These are phyloP conservation scores for Xylaria bambusicola DNA, from an alignment of 495 filamentous ascomycete genomes.

Conservation along the genomic window DNA sequence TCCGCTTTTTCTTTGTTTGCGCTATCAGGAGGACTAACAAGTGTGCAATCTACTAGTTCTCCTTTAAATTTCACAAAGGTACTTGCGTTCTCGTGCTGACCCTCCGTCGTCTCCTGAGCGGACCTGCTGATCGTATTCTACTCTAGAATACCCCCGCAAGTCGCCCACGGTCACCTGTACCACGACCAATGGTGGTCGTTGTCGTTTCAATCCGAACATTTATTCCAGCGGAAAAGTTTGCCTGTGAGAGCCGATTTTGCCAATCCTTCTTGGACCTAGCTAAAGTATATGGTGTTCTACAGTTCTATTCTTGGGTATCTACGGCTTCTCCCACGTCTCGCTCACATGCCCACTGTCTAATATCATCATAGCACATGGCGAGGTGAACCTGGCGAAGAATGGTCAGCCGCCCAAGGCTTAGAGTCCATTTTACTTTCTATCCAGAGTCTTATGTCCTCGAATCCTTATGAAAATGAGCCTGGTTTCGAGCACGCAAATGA, in stretches of 20 bases:
- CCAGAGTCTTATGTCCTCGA: constrained; percentile 89
- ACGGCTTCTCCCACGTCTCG: constrained; percentile 2
- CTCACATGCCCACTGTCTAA: constrained; percentile 36
- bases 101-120: not conserved
- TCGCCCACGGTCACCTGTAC: constrained; percentile 72
- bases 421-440: constrained; percentile 95
- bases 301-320: constrained; percentile 90
- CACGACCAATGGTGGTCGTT: constrained; percentile 85
- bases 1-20: not conserved
- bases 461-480: constrained; percentile 96
- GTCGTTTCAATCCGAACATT: constrained; percentile 96
- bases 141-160: constrained; percentile 80
- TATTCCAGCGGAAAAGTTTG: constrained; percentile 91
- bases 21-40: not conserved
- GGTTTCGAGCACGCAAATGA: constrained; percentile 79
- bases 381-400: constrained; percentile 85
- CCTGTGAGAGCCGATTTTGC: constrained; percentile 57
- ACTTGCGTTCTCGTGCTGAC: constrained; percentile 7
- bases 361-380: constrained; percentile 78
- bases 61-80: constrained; percentile 69
- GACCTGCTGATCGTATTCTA: constrained; percentile 3
- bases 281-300: constrained; percentile 20
- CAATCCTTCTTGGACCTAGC: not conserved
- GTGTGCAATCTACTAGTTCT: constrained; percentile 49
- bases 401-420: constrained; percentile 93